Conservation (phyloP, 768 basidiomycete genomes). For the Asterophora lycoperdoides region DNA sequence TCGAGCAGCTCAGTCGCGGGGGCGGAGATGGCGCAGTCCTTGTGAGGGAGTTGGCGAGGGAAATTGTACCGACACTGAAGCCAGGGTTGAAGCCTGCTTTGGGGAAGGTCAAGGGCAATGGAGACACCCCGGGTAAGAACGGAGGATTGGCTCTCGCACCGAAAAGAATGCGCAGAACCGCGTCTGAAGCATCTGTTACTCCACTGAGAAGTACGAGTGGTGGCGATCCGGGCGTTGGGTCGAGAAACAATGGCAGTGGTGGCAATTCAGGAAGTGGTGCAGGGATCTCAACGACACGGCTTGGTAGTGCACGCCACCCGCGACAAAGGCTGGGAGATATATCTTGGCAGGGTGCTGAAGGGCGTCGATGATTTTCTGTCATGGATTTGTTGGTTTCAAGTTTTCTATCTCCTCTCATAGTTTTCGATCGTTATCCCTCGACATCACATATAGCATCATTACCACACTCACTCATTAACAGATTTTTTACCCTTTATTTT, state of each 20-base stretch:
- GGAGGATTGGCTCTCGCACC: slow-evolving; percentile 43
- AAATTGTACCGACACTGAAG: slow-evolving; percentile 74
- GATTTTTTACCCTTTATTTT: slow-evolving; percentile 8
- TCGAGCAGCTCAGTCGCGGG: slow-evolving; percentile 73
- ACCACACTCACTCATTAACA: slow-evolving; percentile 27
- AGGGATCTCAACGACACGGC: slow-evolving; percentile 19
- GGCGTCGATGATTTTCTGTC: slow-evolving; percentile 11
- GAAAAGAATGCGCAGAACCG: slow-evolving; percentile 61
- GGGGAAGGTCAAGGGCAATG: slow-evolving; percentile 21
- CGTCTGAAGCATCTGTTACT: slow-evolving; percentile 59
- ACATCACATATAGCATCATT: slow-evolving; percentile 13
- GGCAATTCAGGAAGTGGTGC: slow-evolving; percentile 4
- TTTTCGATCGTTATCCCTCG: slow-evolving; percentile 11
- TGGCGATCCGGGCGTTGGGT: slow-evolving; percentile 14
- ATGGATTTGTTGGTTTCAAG: slow-evolving; percentile 3
- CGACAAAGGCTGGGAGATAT: slow-evolving; percentile 62
- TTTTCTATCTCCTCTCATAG: neutral
- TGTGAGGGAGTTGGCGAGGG: slow-evolving; percentile 82
- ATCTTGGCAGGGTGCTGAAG: slow-evolving; percentile 42
- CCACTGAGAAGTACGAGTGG: slow-evolving; percentile 13
- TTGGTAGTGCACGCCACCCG: slow-evolving; percentile 33
- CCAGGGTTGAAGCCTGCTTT: slow-evolving; percentile 61
- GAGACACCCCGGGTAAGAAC: slow-evolving; percentile 21
- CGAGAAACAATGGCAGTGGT: slow-evolving; percentile 4
- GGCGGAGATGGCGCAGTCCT: slow-evolving; percentile 82